phyloP scores from a whole-genome alignment of 306 rosid genomes.

The Echinosophora koreensis region DNA sequence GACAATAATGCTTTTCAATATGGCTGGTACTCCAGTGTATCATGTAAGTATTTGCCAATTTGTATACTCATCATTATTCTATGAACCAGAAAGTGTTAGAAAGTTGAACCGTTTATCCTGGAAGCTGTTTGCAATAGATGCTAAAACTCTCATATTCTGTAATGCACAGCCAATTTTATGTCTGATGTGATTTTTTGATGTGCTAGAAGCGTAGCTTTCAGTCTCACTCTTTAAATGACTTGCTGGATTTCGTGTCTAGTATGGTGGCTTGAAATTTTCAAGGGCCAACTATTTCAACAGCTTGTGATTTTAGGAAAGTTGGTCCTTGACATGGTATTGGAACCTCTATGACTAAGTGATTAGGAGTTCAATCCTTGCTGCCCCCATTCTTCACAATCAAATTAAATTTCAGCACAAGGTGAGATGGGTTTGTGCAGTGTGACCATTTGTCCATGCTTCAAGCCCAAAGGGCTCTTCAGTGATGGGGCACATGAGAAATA shows the following conservation, averaged over 20 bases:
- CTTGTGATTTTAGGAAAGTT: neutral
- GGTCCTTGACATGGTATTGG: neutral
- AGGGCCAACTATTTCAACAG: neutral
- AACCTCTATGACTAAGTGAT: neutral
- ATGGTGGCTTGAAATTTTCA: neutral
- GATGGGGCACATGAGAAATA: neutral
- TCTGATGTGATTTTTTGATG: neutral
- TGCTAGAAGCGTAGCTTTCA: neutral
- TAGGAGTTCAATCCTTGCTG: neutral
- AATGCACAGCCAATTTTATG: slow-evolving; percentile 7
- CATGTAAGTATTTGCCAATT: slow-evolving; percentile 66
- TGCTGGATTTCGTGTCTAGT: neutral
- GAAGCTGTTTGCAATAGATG: neutral
- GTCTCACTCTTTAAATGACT: neutral
- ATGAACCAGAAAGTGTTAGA: slow-evolving; percentile 37
- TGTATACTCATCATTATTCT: slow-evolving; percentile 22
- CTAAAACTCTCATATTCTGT: slow-evolving; percentile 17
- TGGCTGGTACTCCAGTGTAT: slow-evolving; percentile 70
- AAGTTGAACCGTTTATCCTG: slow-evolving; percentile 24
- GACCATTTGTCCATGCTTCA: neutral
- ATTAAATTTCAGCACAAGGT: neutral
- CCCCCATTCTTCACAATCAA: neutral
- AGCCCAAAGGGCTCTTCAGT: neutral
- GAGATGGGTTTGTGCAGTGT: neutral
- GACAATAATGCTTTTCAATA: slow-evolving; percentile 67